A percentile compares a stretch with the other conserved stretches of the same genome.
Evolutionary conservation across 495 filamentous ascomycete genomes (phyloP).

Genomic region (Aspergillus wentii): DNA sequence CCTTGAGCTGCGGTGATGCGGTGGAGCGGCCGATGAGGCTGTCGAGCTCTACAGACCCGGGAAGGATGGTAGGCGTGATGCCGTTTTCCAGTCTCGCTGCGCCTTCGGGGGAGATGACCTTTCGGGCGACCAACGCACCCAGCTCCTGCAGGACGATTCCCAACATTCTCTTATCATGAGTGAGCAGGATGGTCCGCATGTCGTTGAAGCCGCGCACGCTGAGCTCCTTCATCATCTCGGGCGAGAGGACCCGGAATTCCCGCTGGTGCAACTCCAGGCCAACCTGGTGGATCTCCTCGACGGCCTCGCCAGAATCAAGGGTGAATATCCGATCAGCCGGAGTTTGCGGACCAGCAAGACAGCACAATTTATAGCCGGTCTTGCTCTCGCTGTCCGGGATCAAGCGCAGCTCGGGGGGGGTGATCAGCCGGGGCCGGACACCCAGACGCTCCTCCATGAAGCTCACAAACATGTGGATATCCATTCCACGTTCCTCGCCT

Average conservation of each 20-base stretch:
- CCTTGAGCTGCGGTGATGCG: conserved; percentile 6
- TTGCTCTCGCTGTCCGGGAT: conserved; percentile 7
- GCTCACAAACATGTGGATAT: conserved; percentile 28
- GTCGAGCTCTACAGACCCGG: conserved; percentile 12
- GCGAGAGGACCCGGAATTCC: conserved; percentile 24
- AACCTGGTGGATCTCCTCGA: conserved; percentile 37
- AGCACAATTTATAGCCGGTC: conserved; percentile 20
- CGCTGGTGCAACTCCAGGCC: conserved; percentile 37
- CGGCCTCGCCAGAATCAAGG: conserved; percentile 19
- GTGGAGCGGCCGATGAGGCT: conserved; percentile 7
- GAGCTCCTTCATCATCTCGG: conserved; percentile 26
- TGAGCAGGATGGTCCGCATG: conserved; percentile 35
- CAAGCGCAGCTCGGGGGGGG: conserved; percentile 13
- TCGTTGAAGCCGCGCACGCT: conserved; percentile 35
- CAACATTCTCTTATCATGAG: conserved; percentile 44
- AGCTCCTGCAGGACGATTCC: conserved; percentile 36
- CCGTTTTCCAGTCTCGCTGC: conserved; percentile 18
- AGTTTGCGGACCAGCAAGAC: conserved; percentile 2
- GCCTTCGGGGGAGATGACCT: conserved; percentile 20
- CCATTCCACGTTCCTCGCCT: conserved; percentile 24
- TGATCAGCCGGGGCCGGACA: conserved; percentile 9
- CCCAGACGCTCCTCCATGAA: conserved; percentile 12
- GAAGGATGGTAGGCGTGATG: conserved; percentile 17
- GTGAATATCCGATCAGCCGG: too few species aligned
- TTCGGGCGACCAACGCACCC: conserved; percentile 13